A percentile compares a stretch with the other conserved stretches of the same genome.
Evolutionary conservation across 495 filamentous ascomycete genomes (phyloP).

Genomic region (Xylaria flabelliformis): DNA sequence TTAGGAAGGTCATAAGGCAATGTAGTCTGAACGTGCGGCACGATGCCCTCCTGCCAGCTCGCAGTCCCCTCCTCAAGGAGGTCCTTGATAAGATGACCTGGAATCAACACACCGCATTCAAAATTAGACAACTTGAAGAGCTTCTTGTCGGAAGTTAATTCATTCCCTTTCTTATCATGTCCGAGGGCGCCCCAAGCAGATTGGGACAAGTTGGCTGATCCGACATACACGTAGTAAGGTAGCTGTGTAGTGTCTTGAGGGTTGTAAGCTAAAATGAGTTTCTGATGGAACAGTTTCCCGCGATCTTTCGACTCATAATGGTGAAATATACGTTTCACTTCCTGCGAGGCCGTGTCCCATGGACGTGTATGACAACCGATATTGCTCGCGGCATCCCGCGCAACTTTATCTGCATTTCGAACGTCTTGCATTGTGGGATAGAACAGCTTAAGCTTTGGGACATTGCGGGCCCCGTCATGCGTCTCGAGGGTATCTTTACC

Average conservation of each 20-base stretch:
- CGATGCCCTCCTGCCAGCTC: constrained; percentile 30
- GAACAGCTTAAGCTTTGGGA: constrained; percentile 32
- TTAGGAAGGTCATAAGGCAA: constrained; percentile 22
- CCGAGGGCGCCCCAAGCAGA: constrained; percentile 33
- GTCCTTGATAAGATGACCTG: constrained; percentile 27
- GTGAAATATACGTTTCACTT: constrained; percentile 32
- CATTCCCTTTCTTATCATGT: constrained; percentile 30
- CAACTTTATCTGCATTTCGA: constrained; percentile 26
- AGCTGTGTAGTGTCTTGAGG: constrained; percentile 13
- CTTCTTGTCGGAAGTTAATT: constrained; percentile 28
- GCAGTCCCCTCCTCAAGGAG: constrained; percentile 29
- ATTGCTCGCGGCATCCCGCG: constrained; percentile 30
- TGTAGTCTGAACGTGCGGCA: constrained; percentile 30
- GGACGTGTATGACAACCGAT: constrained; percentile 34
- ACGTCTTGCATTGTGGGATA: constrained; percentile 32
- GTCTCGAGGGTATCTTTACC: constrained; percentile 20
- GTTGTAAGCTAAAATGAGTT: constrained; percentile 32
- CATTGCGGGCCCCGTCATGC: constrained; percentile 16
- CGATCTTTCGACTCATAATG: constrained; percentile 35
- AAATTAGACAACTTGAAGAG: constrained; percentile 32
- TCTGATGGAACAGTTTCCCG: constrained; percentile 34
- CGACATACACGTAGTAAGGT: constrained; percentile 33
- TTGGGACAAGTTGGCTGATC: constrained; percentile 34
- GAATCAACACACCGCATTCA: constrained; percentile 34
- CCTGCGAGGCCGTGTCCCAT: constrained; percentile 27